Evolutionary conservation across 805 yeast species (phyloP).

Genomic region (Yarrowia porcina): DNA sequence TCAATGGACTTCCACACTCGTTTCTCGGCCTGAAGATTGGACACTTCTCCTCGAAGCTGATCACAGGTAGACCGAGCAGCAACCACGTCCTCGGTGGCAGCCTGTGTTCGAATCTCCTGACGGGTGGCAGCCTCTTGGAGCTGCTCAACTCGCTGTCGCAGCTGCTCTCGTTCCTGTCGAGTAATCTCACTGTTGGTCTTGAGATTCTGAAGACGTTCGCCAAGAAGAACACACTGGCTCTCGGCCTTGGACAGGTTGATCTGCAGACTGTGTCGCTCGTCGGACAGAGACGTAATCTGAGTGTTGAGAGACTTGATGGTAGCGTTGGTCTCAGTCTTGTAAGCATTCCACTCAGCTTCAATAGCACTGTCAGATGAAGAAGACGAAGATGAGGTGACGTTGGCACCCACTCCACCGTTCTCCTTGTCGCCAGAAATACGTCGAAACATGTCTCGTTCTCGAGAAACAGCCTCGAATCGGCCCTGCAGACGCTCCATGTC

Average conservation of each 20-base stretch:
- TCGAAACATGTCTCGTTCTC: conserved; percentile 70
- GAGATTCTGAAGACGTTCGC: conserved; percentile 49
- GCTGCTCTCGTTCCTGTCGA: conserved; percentile 47
- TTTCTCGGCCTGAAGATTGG: conserved; percentile 54
- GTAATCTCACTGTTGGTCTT: conserved; percentile 43
- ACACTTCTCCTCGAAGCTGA: conserved; percentile 45
- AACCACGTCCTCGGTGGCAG: conserved; percentile 53
- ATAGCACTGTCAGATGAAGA: conserved; percentile 35
- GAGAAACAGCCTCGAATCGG: conserved; percentile 51
- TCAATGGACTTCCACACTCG: conserved; percentile 50
- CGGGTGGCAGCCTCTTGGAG: conserved; percentile 45
- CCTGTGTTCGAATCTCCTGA: conserved; percentile 51
- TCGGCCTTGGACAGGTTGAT: conserved; percentile 52
- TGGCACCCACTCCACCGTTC: conserved; percentile 17
- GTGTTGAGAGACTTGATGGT: conserved; percentile 51
- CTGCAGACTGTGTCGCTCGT: conserved; percentile 48
- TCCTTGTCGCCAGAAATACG: conserved; percentile 31
- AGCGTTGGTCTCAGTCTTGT: conserved; percentile 43
- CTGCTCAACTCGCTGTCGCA: conserved; percentile 42
- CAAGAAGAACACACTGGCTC: conserved; percentile 52
- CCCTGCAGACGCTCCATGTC: conserved; percentile 48
- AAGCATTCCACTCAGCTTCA: conserved; percentile 40
- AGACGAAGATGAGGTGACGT: background rate
- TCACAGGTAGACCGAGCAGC: conserved; percentile 50
- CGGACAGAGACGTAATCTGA: conserved; percentile 43